Base-by-base conservation (phyloP, 2,329 filamentous ascomycete species). In the Colletotrichum spaethianum region DNA sequence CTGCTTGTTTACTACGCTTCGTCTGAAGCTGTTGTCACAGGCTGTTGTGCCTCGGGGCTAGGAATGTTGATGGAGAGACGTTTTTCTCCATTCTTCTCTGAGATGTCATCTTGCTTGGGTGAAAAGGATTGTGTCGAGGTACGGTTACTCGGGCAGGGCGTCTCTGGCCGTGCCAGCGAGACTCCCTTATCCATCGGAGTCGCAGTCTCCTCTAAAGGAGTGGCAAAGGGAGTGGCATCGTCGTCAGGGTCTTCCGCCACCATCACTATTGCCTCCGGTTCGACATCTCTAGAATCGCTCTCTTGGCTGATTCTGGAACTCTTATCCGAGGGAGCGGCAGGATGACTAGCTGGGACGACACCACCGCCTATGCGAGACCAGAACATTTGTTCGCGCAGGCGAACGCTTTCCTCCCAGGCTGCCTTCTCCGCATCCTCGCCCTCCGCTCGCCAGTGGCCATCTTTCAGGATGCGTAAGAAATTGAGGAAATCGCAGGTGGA, bases 321-420 rank as follows among this genome's bases (percentile, higher is more conserved):
- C 42, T 72, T 73, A 9, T 74, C 75, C 5, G 28, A 33, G 36
- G 74, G 70, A 70, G 57, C n/a, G 7, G 75, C 67, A 6, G 77
- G 74, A 31, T 82, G 82, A 14, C 78, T 77, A 12, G 89, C 86
- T 1, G 96, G 96, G 16, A 98, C 84, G 2, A 99, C 94, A 18
- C 96, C 96, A 36, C 95, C 96, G 33, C 96, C 96, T 63, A 99
- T 91, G 67, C 96, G 90, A 62, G 94, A 91, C 96, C 96, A 99
- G 80, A 99, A 99, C 93, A 99, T 98, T 76, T 96, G 92, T 81
- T 99, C 96, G 62, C 96, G 89, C 59, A 98, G 83, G 38, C 93
- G 90, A 14, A 98, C 93, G 69, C 94, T 94, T 84, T 99, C 96
- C 79, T 98, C 96, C 96, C 96, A 99, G 0, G 95, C 94, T 36